Base-by-base conservation (phyloP, 306 rosid species). In the Rosa multiflora region DNA sequence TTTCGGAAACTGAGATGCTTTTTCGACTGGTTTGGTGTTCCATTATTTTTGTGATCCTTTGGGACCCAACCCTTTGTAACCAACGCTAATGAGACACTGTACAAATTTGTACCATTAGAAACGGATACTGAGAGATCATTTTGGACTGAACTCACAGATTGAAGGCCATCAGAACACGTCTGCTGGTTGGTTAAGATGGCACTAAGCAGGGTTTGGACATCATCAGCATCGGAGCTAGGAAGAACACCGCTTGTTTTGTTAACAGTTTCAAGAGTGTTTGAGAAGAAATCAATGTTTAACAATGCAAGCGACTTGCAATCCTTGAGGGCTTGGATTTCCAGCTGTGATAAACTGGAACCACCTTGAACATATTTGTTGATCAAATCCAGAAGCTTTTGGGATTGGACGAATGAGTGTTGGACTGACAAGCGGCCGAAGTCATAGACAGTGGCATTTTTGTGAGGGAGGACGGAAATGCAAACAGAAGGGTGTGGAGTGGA, bases 11-110 rank as follows among this genome's bases (percentile, higher is more conserved):
- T 17, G 29, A 48, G 23, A 26, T 81, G 85, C 5, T 17, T 70
- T 49, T 4, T 72, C 21, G 86, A 44, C 32, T 44, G 51, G 13
- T 23, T 21, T 9, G 63, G 11, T 39, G 46, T 21, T n/a, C 58
- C 74, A 35, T 72, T 58, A 15, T 2, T 35, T 75, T 42, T 75
- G 73, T 59, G 81, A 14, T 32, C 39, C 75, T 70, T 77, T 14
- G 87, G 87, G 11, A 83, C 86, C 89, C 89, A 86, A 8, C 83
- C 87, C 42, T 78, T 59, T 14, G 82, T 59, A 47, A 84, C 76
- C 39, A 83, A 78, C 49, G 86, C 61, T 1, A 86, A 66, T 3
- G 87, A 77, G 66, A 83, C 53, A 23, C 84, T 84, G 56, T 76
- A 83, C 29, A 82, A 52, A 4, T 79, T 68, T 32, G 83, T 75